Evolutionary conservation across 2,329 filamentous ascomycete species (phyloP), one percentile per base, ranked within the genome.

Genomic region (Graphilbum ipis-grandicollis): DNA sequence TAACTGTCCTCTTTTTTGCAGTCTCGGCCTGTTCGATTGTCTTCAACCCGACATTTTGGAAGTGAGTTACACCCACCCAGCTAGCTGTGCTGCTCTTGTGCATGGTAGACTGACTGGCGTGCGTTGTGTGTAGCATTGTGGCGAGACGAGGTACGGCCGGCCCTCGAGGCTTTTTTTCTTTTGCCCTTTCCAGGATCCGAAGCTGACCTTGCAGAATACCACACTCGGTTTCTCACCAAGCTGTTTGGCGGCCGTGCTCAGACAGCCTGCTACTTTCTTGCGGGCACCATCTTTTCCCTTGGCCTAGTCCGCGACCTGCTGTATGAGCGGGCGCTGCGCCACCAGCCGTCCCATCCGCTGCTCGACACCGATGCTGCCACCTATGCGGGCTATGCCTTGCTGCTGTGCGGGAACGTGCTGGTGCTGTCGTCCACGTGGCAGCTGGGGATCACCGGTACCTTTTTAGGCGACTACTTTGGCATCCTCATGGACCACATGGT

Each of bases 11-110:
- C 28, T 6, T 29, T n/a, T n/a, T n/a, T n/a, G n/a, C n/a, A 93
- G 86, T 90, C 47, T 82, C 84, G 47, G 81, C 77, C 34, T 68
- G 66, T 39, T 71, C 81, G 37, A 93, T 98, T 59, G 69, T 78
- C 34, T 96, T 98, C 61, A 98, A 98, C 59, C 90, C 90, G 18
- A 78, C 90, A n/a, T 96, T 94, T 59, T 98, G 90, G 90, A 98
- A 98, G 86, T 93, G 68, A 66, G 82, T 41, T 44, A 32, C 29
- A 39, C 17, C 33, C n/a, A 13, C 5, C 29, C 29, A 17, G n/a
- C 7, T 9, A 3, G 29, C 8, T 9, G 5, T 18, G n/a, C 8
- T 3, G 26, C 29, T 21, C 18, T 34, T 34, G 4, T n/a, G 18
- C 6, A 8, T 17, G 19, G 6, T 17, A 15, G 3, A n/a, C n/a